phyloP scores from a whole-genome alignment of 768 basidiomycete genomes.

The Royoungia palumana region DNA sequence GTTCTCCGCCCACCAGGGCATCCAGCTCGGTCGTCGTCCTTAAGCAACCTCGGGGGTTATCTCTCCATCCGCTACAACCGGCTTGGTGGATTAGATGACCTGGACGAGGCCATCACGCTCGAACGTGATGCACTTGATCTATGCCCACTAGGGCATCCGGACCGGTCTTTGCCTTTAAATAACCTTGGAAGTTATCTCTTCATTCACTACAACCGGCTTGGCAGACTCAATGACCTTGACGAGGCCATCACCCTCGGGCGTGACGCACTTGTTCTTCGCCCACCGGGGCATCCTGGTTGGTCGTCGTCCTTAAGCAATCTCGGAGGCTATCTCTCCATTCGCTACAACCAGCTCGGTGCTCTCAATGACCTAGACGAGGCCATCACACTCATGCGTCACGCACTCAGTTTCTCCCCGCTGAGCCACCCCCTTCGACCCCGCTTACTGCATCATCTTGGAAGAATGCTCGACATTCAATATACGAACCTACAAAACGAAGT shows the following conservation, averaged over 20 bases:
- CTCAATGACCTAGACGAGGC: neutral
- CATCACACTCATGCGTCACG: neutral
- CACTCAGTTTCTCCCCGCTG: neutral
- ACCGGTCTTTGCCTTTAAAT: neutral
- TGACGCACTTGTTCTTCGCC: neutral
- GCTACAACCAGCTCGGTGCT: neutral
- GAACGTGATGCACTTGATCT: neutral
- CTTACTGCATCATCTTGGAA: conserved; percentile 1
- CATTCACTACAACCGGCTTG: neutral
- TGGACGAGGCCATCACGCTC: neutral
- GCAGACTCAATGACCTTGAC: neutral
- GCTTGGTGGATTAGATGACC: neutral
- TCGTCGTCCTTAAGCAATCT: neutral
- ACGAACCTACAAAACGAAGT: neutral
- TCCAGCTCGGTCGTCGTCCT: neutral
- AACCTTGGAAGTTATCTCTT: neutral
- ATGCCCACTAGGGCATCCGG: neutral
- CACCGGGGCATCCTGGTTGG: neutral
- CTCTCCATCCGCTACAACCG: neutral
- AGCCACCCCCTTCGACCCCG: neutral
- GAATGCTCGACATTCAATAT: conserved; percentile 10
- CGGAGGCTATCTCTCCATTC: neutral
- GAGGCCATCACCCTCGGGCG: neutral
- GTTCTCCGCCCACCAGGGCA: neutral
- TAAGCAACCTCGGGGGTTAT: neutral